These are phyloP conservation scores for Hymenoscyphus albidus DNA, from an alignment of 2,329 filamentous ascomycete genomes.

Conservation along the genomic window DNA sequence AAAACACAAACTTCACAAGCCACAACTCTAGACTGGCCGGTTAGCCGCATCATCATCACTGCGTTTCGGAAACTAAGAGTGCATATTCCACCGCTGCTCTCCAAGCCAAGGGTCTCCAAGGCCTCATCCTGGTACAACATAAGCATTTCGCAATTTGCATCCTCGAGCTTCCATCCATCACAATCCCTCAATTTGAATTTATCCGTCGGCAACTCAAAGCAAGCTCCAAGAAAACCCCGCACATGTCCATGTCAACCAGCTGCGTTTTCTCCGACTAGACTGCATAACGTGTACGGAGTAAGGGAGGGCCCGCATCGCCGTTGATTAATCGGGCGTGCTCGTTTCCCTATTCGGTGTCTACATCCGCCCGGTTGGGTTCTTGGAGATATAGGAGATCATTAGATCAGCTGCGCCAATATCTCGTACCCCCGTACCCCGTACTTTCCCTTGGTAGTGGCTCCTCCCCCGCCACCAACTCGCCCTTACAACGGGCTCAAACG, in stretches of 20 bases:
- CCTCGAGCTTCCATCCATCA: background rate
- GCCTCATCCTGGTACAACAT: background rate
- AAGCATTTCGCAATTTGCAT: background rate
- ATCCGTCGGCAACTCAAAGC: background rate
- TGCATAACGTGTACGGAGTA: background rate
- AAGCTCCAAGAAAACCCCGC: conserved; percentile 1
- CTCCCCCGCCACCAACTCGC: background rate
- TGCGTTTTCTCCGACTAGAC: background rate
- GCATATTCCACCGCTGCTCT: background rate
- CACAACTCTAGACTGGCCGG: background rate
- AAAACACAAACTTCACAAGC: conserved; percentile 1
- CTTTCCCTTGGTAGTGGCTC: no score
- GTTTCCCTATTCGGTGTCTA: background rate
- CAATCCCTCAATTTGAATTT: background rate
- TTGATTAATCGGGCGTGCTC: background rate
- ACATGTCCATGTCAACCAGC: background rate
- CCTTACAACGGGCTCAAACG: background rate
- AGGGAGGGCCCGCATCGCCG: background rate
- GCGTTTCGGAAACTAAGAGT: background rate
- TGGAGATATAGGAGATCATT: background rate
- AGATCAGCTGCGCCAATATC: background rate
- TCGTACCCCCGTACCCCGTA: background rate
- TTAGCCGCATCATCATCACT: background rate
- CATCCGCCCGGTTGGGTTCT: background rate
- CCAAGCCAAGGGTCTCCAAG: background rate